Percentiles rank a stretch among this genome's conserved stretches.
Evolutionary conservation across 2,329 filamentous ascomycete species (phyloP).

Genomic region (Sclerotinia spermophila): DNA sequence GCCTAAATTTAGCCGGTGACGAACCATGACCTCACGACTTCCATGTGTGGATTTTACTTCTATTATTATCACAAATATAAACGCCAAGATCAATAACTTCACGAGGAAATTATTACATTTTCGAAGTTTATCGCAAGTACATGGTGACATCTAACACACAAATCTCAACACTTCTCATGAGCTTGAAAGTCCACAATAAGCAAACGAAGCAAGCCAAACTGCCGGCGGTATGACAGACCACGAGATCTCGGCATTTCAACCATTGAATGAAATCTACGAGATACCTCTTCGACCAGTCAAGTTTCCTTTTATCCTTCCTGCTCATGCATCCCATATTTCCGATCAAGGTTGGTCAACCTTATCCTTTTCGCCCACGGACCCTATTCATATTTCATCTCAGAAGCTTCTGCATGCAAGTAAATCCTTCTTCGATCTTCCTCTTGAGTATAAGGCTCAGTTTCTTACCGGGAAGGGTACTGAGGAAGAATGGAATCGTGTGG

Average conservation of each 20-base stretch:
- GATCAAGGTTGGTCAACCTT: slow-evolving; percentile 33
- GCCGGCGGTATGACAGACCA: not conserved
- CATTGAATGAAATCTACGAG: not conserved
- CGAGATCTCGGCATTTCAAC: not conserved
- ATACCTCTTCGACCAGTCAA: slow-evolving; percentile 18
- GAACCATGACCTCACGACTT: not conserved
- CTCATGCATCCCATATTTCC: slow-evolving; percentile 23
- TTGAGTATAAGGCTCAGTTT: slow-evolving; percentile 26
- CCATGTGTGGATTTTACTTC: not conserved
- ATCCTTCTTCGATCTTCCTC: slow-evolving; percentile 29
- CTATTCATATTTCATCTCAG: slow-evolving; percentile 24
- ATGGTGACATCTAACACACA: not conserved
- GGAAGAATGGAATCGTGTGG: slow-evolving; percentile 30
- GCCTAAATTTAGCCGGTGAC: not conserved
- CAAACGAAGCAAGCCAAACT: not conserved
- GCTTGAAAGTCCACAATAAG: not conserved
- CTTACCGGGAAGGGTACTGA: slow-evolving; percentile 27
- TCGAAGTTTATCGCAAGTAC: too few relatives aligned
- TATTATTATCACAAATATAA: not conserved
- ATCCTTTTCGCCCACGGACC: slow-evolving; percentile 19
- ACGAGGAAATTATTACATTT: not conserved
- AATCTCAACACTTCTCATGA: not conserved
- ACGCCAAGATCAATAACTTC: not conserved
- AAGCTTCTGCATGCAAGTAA: slow-evolving; percentile 27
- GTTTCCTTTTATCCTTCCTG: slow-evolving; percentile 24